These are phyloP conservation scores for Agastache rugosa DNA, from an alignment of 257 asterid species.

Conservation along the genomic window DNA sequence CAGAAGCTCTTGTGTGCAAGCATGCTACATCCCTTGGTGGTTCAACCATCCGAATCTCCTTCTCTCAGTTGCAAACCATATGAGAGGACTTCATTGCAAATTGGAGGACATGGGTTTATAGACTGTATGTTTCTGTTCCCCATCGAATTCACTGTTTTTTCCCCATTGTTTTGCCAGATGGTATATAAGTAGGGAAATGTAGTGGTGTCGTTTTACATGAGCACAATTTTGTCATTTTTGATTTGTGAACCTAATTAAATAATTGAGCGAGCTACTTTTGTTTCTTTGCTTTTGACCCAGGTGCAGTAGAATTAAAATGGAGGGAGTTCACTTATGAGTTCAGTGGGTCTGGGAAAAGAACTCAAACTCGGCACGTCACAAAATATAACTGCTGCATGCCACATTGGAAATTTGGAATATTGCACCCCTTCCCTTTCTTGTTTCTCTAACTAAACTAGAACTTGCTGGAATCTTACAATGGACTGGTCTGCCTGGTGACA, in stretches of 20 bases:
- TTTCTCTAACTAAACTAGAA: background rate
- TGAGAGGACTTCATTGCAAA: conserved; percentile 42
- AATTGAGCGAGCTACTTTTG: conserved; percentile 17
- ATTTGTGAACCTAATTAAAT: no score
- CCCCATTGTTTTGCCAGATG: background rate
- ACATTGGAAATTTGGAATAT: background rate
- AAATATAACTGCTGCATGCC: conserved; percentile 14
- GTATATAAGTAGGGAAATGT: background rate
- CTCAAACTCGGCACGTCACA: conserved; percentile 43
- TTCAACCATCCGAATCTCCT: conserved; percentile 84
- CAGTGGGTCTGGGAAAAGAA: conserved; percentile 62
- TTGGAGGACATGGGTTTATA: conserved; percentile 28
- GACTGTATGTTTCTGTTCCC: conserved; percentile 39
- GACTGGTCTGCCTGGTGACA: conserved; percentile 11
- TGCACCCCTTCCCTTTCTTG: background rate
- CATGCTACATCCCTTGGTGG: conserved; percentile 92
- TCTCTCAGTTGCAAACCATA: conserved; percentile 92
- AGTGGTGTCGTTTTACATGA: no score
- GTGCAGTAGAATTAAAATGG: conserved; percentile 70
- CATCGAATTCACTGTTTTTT: background rate
- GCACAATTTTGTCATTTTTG: no score
- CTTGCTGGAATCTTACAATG: background rate
- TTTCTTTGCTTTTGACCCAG: conserved; percentile 45
- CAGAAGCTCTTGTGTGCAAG: conserved; percentile 98
- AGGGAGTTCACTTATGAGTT: conserved; percentile 45